phyloP scores from a whole-genome alignment of 805 yeast species.

The Schwanniomyces vanrijiae region DNA sequence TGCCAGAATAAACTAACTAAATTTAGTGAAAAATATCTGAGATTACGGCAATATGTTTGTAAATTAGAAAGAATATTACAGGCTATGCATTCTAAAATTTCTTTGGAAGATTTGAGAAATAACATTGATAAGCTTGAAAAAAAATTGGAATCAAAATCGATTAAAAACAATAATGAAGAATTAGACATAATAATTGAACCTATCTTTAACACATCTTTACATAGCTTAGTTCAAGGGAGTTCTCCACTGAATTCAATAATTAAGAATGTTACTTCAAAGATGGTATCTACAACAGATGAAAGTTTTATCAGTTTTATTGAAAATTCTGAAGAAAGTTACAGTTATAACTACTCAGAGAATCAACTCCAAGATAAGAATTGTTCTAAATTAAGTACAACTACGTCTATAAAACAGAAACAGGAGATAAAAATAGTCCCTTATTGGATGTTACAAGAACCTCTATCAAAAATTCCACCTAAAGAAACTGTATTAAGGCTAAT shows the following conservation, averaged over 20 bases:
- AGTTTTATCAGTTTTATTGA: constrained; percentile 15
- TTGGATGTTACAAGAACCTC: constrained; percentile 8
- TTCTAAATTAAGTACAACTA: not conserved
- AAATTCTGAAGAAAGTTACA: not conserved
- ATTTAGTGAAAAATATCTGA: not conserved
- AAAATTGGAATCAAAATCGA: constrained; percentile 5
- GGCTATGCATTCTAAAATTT: constrained; percentile 7
- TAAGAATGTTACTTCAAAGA: constrained; percentile 1
- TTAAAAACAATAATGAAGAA: not conserved
- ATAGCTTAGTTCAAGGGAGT: not conserved
- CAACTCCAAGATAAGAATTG: not conserved
- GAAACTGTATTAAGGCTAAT: constrained; percentile 8
- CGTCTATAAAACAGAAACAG: not conserved
- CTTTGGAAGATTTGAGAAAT: constrained; percentile 9
- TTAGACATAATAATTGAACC: constrained; percentile 1
- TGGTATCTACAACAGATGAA: constrained; percentile 15
- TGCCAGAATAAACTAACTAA: not conserved
- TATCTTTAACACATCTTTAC: not conserved
- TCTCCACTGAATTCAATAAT: not conserved
- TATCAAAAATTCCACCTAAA: constrained; percentile 10
- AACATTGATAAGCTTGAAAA: constrained; percentile 12
- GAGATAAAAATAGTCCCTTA: constrained; percentile 6
- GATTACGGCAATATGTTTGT: constrained; percentile 5
- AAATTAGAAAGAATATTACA: constrained; percentile 15
- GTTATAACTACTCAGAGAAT: no score